These are phyloP conservation scores for Paramecium biaurelia DNA, from an alignment of 73 alveolate species.

Conservation along the genomic window DNA sequence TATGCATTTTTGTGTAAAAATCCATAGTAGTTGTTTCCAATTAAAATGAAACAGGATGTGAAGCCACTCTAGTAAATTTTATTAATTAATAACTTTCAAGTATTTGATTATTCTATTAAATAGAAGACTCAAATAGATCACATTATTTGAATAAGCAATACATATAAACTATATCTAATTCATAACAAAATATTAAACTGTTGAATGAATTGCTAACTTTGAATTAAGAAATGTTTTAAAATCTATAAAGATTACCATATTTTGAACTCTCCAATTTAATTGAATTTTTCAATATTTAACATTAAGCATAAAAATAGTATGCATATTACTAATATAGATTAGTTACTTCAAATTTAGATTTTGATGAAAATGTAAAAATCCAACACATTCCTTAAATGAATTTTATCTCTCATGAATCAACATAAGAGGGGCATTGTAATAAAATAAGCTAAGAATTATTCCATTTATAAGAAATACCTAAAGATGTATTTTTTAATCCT, in stretches of 20 bases:
- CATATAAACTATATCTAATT: not conserved
- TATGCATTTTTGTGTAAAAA: not conserved
- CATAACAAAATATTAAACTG: not conserved
- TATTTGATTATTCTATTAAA: not conserved
- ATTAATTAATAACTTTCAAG: not conserved
- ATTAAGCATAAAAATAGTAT: not conserved
- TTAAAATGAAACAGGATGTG: slow-evolving; percentile 24
- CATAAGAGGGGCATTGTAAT: not conserved
- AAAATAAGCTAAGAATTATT: not conserved
- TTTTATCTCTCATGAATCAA: not conserved
- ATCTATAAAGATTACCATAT: not conserved
- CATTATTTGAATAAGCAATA: not conserved
- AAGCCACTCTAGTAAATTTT: not conserved
- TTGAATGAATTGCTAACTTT: not conserved
- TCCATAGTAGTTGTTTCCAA: not conserved
- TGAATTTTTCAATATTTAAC: not conserved
- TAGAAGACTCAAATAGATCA: not conserved
- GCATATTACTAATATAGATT: not conserved
- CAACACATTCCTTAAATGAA: not conserved
- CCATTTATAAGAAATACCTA: not conserved
- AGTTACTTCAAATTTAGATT: not conserved
- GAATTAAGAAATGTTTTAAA: not conserved
- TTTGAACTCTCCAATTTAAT: not conserved
- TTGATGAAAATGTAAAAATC: not conserved
- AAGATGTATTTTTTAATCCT: not conserved